Evolutionary conservation across 345 rosid species (phyloP), one percentile per base, ranked within the genome.

Genomic region (Euphorbia pulcherrima): DNA sequence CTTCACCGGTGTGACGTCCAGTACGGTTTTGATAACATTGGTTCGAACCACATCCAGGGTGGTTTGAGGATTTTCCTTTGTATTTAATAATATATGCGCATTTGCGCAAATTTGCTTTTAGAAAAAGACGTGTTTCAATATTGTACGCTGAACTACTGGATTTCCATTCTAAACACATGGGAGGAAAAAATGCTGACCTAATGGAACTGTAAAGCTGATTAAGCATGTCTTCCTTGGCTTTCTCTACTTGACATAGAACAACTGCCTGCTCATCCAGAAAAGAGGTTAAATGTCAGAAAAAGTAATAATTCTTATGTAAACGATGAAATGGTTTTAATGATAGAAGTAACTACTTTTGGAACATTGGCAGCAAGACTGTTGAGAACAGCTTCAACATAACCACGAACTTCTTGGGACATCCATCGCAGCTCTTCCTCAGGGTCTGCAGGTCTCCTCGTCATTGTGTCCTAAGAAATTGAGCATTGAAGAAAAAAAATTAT

Each of bases 331-430:
- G 17, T 41, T 41, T 28, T 33, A 39, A 14, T 35, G 64, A 40
- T 37, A 64, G 53, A 71, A 64, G 54, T 58, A 21, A 67, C 75
- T 55, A 88, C 99, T 85, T 95, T 95, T 60, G 99, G 99, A 68
- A 95, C 96, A 75, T 95, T 95, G 73, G 99, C 99, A 62, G 90
- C 97, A 57, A 95, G 96, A 74, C 99, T 95, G 84, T 95, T 92
- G 44, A 95, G 97, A 77, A 95, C 99, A 41, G 99, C 99, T 88
- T 95, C 99, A 51, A 92, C 97, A 58, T 95, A 95, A 72, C 99
- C 97, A 1, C 97, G 98, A 8, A 95, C 97, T 88, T 95, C 99
- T 75, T 95, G 99, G 35, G 99, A 86, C 99, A 95, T 95, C 99
- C 99, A 95, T 56, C 96, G 81, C 24, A 95, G 94, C 77, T 95